Conservation (phyloP, 305 asterid species). For the Coffea humblotiana region DNA sequence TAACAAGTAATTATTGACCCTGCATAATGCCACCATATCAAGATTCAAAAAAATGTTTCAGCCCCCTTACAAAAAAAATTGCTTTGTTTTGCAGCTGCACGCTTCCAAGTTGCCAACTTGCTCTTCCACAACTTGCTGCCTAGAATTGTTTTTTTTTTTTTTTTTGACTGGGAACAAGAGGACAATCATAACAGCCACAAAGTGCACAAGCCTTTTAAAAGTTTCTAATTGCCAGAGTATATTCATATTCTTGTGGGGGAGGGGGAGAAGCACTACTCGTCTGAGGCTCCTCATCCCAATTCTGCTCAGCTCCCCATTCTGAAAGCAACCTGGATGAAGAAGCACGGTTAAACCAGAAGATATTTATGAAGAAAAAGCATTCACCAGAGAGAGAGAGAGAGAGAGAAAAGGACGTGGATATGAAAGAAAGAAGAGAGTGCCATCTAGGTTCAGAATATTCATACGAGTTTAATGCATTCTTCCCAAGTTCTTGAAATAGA, state of each 20-base stretch:
- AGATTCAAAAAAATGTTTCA: not conserved
- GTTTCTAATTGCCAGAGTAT: not conserved
- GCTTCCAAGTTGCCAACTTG: conserved; percentile 39
- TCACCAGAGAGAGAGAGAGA: not conserved
- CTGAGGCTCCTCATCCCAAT: not conserved
- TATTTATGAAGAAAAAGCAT: not conserved
- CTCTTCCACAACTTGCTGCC: conserved; percentile 3
- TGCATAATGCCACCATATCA: not conserved
- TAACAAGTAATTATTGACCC: not conserved
- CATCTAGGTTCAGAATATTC: not conserved
- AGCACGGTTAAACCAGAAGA: not conserved
- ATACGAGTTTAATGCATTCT: no score
- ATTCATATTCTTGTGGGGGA: not conserved
- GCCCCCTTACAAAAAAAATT: not conserved
- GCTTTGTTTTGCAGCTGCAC: not conserved
- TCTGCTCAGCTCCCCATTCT: not conserved
- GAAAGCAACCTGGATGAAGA: not conserved
- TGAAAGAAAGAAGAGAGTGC: not conserved
- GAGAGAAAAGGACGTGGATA: not conserved
- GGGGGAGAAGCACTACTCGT: not conserved
- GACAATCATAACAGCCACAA: conserved; percentile 1
- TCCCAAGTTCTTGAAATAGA: no score
- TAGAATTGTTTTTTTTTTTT: not conserved
- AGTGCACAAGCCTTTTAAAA: not conserved
- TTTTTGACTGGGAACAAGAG: not conserved